Evolutionary conservation across 2,329 filamentous ascomycete genomes (phyloP), one percentile per base, ranked within the genome.

Genomic region (Acarospora socialis): DNA sequence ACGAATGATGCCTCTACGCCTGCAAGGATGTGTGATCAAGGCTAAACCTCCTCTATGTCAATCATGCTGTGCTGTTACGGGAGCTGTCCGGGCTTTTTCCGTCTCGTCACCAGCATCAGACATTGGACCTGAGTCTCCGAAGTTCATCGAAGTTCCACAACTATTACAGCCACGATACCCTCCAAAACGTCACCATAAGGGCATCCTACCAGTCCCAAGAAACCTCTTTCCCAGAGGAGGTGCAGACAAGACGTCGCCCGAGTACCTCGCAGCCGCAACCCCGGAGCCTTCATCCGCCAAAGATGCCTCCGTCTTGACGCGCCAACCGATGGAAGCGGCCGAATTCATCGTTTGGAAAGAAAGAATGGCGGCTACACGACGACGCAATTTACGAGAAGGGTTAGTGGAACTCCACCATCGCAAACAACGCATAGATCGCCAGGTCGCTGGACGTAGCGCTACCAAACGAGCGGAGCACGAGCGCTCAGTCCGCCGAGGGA

Each of bases 101-200:
- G n/a, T n/a, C n/a, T n/a, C n/a, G n/a, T n/a, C n/a, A n/a, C n/a
- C n/a, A n/a, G n/a, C n/a, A n/a, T n/a, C n/a, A n/a, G n/a, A n/a
- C n/a, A n/a, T n/a, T n/a, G n/a, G n/a, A n/a, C 87, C 90, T 29
- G 81, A 94, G 53, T 92, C 84, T 21, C 87, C 90, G 28, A 70
- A 71, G 42, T 95, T 80, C 63, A 80, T 95, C 58, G 74, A 82
- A 43, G 65, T 94, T 34, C 87, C 86, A 28, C 66, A 67, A 44
- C 70, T 80, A 29, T 68, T 73, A n/a, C 83, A 93, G 53, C 73
- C 77, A 30, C 66, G 70, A n/a, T 55, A 60, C 24, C 56, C 60
- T 3, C 48, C 53, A 31, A 61, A 61, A 37, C 60, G 57, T 10
- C 43, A 46, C 7, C 53, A 83, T 20, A 83, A 83, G 53, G 90